Evolutionary conservation across 768 basidiomycete genomes (phyloP), one percentile per base, ranked within the genome.

Genomic region (Hygrocybe punicea): DNA sequence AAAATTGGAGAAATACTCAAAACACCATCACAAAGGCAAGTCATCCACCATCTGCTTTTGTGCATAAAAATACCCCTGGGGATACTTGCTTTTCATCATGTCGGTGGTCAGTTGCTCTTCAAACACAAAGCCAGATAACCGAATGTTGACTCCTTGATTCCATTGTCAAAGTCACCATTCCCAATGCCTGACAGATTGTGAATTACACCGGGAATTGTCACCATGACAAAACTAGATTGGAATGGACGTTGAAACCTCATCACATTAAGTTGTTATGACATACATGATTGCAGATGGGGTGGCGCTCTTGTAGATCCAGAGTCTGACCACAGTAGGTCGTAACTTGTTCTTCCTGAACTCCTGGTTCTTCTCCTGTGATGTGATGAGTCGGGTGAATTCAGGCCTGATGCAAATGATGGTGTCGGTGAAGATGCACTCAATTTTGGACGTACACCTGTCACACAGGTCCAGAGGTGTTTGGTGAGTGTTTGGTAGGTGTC

Each of bases 121-220:
- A 73, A 60, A 19, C 61, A 69, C 11, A 63, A 53, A 16, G 70
- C 60, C 4, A 66, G 69, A 57, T 73, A 73, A 24, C 67, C 73
- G 57, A 65, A 71, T 47, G 67, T 70, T 6, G 65, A 66, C 48
- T 61, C 19, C 56, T 71, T 68, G 56, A 62, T 42, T 1, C 72
- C 72, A 7, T 57, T 56, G 58, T 74, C 69, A 56, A 74, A 74
- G 50, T 69, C 69, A 54, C 69, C 71, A 59, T 73, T 74, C n/a
- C 73, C 73, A 2, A 71, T 53, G 13, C 73, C 73, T 3, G 60
- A 56, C 0, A 70, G 60, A 54, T 69, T 71, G 33, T 63, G 53
- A 21, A 74, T 63, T 53, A 71, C 58, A 13, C 73, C 73, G 1
- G 72, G 72, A 1, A 53, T 53, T 55, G 69, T 71, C 14, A 60